Percentiles rank a stretch among this genome's conserved stretches.
Evolutionary conservation across 83 land plant genomes (phyloP).

Genomic region (Diphasiastrum complanatum): DNA sequence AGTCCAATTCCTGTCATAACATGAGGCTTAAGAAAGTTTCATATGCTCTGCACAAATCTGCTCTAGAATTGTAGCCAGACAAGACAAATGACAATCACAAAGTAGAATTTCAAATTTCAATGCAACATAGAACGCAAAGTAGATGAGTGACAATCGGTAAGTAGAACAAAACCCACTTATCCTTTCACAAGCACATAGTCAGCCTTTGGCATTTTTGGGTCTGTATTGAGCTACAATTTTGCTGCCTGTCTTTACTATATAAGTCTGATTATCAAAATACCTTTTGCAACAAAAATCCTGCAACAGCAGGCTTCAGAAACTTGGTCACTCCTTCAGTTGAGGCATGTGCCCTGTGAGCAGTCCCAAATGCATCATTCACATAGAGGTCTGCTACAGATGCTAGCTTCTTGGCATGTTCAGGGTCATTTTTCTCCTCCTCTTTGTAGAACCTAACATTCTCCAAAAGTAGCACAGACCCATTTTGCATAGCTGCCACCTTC

Average conservation of each 20-base stretch:
- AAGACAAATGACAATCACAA: neutral
- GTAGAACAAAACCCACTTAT: too few species aligned
- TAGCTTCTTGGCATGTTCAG: conserved; percentile 72
- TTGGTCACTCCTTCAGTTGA: conserved; percentile 81
- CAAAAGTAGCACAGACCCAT: conserved; percentile 68
- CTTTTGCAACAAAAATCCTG: conserved; percentile 81
- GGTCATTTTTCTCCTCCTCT: conserved; percentile 81
- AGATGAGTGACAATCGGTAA: too few species aligned
- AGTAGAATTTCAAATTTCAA: too few species aligned
- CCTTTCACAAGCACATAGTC: too few species aligned
- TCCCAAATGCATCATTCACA: conserved; percentile 87
- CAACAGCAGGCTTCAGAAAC: conserved; percentile 55
- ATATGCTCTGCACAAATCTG: neutral
- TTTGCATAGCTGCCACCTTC: conserved; percentile 48
- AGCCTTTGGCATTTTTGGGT: too few species aligned
- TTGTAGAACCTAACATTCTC: conserved; percentile 79
- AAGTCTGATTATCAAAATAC: too few species aligned
- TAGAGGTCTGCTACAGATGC: conserved; percentile 67
- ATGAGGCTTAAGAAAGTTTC: neutral
- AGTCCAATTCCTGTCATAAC: conserved; percentile 57
- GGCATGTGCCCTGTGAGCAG: conserved; percentile 82
- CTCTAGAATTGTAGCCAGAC: too few species aligned
- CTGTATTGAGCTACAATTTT: too few species aligned
- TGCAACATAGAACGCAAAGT: too few species aligned
- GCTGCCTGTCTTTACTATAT: too few species aligned